A percentile compares a stretch with the other conserved stretches of the same genome.
phyloP scores from a whole-genome alignment of 2,329 filamentous ascomycete genomes.

The Didymella pomorum region DNA sequence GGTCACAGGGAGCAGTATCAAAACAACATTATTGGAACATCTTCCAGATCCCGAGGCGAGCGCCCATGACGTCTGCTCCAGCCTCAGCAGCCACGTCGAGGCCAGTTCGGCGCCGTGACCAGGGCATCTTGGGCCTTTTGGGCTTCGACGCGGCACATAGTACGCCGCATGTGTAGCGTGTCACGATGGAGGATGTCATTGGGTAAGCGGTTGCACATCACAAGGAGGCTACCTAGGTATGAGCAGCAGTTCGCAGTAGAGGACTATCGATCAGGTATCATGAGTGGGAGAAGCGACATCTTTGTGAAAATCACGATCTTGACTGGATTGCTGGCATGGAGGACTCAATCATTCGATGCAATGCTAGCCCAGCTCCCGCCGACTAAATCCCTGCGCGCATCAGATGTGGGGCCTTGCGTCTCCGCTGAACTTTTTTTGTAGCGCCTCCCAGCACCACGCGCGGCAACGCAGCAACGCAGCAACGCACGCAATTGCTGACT shows the following conservation, averaged over 20 bases:
- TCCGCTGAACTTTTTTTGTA: slow-evolving; percentile 16
- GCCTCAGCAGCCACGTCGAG: slow-evolving; percentile 3
- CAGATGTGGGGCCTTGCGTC: background rate
- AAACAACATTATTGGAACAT: background rate
- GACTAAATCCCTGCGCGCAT: background rate
- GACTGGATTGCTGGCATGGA: too few relatives aligned
- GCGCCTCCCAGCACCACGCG: slow-evolving; percentile 5
- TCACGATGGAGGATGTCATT: slow-evolving; percentile 4
- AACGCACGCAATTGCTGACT: background rate
- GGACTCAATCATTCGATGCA: too few relatives aligned
- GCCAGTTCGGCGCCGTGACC: slow-evolving; percentile 5
- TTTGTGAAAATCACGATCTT: too few relatives aligned
- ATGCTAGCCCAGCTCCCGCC: background rate
- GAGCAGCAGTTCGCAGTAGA: too few relatives aligned
- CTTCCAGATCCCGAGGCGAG: background rate
- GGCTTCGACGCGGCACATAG: slow-evolving; percentile 9
- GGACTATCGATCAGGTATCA: too few relatives aligned
- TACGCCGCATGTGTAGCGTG: slow-evolving; percentile 10
- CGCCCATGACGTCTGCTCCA: slow-evolving; percentile 25
- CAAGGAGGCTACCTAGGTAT: too few relatives aligned
- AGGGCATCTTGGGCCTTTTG: slow-evolving; percentile 8
- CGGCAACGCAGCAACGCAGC: background rate
- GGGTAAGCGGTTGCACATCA: background rate
- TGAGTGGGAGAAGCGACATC: too few relatives aligned
- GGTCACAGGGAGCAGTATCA: background rate